Conservation (phyloP, 1,284 basidiomycete species). For the Kalmanozyma brasiliensis region DNA sequence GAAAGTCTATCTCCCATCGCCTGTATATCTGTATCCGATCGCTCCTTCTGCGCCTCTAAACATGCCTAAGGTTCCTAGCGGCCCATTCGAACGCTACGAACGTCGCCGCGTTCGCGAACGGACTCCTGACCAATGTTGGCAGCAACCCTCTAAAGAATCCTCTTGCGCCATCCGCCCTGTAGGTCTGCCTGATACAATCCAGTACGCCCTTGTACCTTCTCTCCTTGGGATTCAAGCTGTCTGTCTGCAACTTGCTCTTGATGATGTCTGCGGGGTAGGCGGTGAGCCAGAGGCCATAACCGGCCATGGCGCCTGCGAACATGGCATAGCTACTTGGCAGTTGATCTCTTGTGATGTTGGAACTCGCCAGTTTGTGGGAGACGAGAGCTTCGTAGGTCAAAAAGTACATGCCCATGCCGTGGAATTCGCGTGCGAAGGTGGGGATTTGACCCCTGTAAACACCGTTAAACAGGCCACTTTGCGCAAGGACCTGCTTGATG, state of each 20-base stretch:
- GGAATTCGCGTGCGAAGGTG: conserved; percentile 85
- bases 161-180: conserved; percentile 80
- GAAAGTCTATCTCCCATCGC: too few species aligned
- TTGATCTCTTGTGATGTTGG: conserved; percentile 37
- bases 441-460: conserved; percentile 93
- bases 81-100: conserved; percentile 65
- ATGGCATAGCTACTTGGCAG: conserved; percentile 56
- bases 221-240: conserved; percentile 71
- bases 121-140: conserved; percentile 83
- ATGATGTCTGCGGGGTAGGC: conserved; percentile 95
- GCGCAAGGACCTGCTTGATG: conserved; percentile 21
- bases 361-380: conserved; percentile 76
- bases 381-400: conserved; percentile 91
- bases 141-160: conserved; percentile 90
- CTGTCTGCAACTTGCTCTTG: conserved; percentile 94
- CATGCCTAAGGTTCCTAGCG: conserved; percentile 27
- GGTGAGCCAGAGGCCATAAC: conserved; percentile 64
- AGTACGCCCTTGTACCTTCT: conserved; percentile 80
- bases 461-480: conserved; percentile 69
- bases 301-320: conserved; percentile 60
- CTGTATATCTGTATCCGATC: too few species aligned
- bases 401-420: conserved; percentile 72
- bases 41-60: conserved; percentile 8
- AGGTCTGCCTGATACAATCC: conserved; percentile 84
- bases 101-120: conserved; percentile 66